Evolutionary conservation across 495 filamentous ascomycete genomes (phyloP), one percentile per base, ranked within the genome.

Genomic region (Penicillium canescens): DNA sequence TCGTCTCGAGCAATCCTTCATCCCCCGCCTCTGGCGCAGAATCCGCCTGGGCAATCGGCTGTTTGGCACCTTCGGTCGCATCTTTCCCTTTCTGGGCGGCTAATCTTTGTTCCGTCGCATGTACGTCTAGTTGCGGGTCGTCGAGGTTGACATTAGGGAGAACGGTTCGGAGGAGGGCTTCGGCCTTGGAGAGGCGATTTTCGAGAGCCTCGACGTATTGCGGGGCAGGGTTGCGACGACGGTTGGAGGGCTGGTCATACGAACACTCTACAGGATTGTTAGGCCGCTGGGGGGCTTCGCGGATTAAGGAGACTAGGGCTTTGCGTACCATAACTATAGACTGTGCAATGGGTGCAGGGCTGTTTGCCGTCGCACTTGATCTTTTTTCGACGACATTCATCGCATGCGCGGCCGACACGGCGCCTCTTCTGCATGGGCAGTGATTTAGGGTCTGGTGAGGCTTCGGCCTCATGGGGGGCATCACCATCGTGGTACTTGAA

Each of bases 361-460:
- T 96, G 92, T 73, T 96, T 96, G 52, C 94, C 94, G 66, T 97
- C 93, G 63, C 93, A 98, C 71, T 97, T 98, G 69, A 98, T 97
- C 72, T 98, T 98, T 73, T 98, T 98, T 60, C 94, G 80, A 42
- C 94, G 82, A 66, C 92, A 98, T 67, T 98, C 95, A 66, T 98
- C 94, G 76, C 92, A 97, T 14, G 92, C 92, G 50, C 92, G 80
- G 37, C 91, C 96, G 26, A 97, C 92, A 64, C 92, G 78, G 20
- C 92, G 82, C 42, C 92, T 81, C 72, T 97, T 96, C 72, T 96
- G 92, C 56, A 92, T 72, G 34, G 88, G 90, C 49, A 77, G 62
- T 18, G 70, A 55, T 48, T 70, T 71, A 31, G 57, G 34, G 31
- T 71, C 70, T 42, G 61, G 58, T 31, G 65, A 54, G 46, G 56